Percentiles rank a stretch among this genome's conserved stretches.
Conservation (phyloP, 805 yeast species). For the Barnettozyma populi region DNA sequence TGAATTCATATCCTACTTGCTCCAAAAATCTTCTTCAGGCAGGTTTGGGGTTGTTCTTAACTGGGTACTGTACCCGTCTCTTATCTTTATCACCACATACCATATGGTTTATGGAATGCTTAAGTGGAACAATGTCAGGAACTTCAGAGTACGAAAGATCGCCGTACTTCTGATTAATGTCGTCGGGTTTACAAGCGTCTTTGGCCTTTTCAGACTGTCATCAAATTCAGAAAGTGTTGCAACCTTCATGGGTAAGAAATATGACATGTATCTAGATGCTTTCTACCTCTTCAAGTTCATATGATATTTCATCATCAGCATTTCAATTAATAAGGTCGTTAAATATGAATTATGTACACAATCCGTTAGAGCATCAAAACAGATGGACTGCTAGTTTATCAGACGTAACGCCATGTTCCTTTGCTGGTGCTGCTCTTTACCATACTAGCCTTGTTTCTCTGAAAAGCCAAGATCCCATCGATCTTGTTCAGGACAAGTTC, state of each 20-base stretch:
- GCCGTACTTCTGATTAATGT: slow-evolving; percentile 39
- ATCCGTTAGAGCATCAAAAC: neutral
- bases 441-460: slow-evolving; percentile 19
- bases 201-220: slow-evolving; percentile 28
- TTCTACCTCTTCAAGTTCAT: slow-evolving; percentile 6
- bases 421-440: neutral
- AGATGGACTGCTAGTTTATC: neutral
- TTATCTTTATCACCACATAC: slow-evolving; percentile 40
- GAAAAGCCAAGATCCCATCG: slow-evolving; percentile 46
- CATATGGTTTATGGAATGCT: slow-evolving; percentile 52
- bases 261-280: slow-evolving; percentile 15
- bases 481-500: slow-evolving; percentile 81
- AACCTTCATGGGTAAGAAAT: slow-evolving; percentile 14
- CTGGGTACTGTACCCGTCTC: slow-evolving; percentile 27
- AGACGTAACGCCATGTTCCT: slow-evolving; percentile 8
- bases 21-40: slow-evolving; percentile 24
- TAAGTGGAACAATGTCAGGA: slow-evolving; percentile 38
- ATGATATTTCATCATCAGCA: neutral
- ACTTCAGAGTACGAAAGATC: slow-evolving; percentile 34
- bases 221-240: slow-evolving; percentile 7
- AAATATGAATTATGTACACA: neutral
- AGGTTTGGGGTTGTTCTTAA: slow-evolving; percentile 23
- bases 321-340: neutral
- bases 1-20: slow-evolving; percentile 42
- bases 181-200: slow-evolving; percentile 31